Percentiles rank a stretch among this genome's conserved stretches.
Conservation (phyloP, 78 protist species). For the slime mould (Dictyostelium discoideum) region dicty_2.7 NC_007089.4:3446001-3446500, state of each 20-base stretch:
- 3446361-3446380: background rate
- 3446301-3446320: background rate
- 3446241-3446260: background rate
- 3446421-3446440: background rate
- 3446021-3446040: conserved; percentile 17
- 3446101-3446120: background rate
- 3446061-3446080: background rate
- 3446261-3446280: background rate
- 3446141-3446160: background rate
- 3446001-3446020: background rate
- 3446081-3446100: background rate
- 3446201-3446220: conserved; percentile 23
- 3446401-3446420: background rate
- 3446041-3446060: background rate
- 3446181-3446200: conserved; percentile 25
- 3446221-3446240: background rate
- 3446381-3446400: background rate
- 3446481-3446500: conserved; percentile 30
- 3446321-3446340: background rate
- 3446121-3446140: background rate
- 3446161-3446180: conserved; percentile 20
- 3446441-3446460: background rate
- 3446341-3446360: background rate
- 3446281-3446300: background rate
- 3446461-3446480: conserved; percentile 27